Percentiles rank a stretch among this genome's conserved stretches.
These are phyloP conservation scores for Paspalum vaginatum DNA, from an alignment of 176 grass and related monocot species.

Conservation along the genomic window DNA sequence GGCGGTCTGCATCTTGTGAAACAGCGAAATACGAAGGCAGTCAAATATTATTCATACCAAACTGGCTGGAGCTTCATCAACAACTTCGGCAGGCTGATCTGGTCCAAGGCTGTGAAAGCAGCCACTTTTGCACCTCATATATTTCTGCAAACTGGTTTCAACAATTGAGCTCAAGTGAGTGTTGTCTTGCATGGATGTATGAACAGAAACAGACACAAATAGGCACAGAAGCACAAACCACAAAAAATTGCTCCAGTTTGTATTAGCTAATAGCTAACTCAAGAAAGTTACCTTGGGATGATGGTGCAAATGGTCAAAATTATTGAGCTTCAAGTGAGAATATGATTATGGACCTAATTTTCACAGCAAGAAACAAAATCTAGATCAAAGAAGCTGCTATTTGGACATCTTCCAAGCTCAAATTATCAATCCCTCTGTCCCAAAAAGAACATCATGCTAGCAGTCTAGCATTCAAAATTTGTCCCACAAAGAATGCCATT, in stretches of 20 bases:
- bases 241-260: constrained; percentile 9
- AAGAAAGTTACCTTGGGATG: constrained; percentile 11
- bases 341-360: not conserved
- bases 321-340: not conserved
- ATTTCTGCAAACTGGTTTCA: constrained; percentile 86
- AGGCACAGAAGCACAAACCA: not conserved
- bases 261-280: constrained; percentile 1
- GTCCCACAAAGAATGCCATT: no score
- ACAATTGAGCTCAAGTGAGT: constrained; percentile 12
- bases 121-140: constrained; percentile 92
- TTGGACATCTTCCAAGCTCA: not conserved
- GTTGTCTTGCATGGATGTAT: constrained; percentile 1
- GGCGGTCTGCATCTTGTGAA: constrained; percentile 11
- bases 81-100: constrained; percentile 91
- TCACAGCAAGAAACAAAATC: constrained; percentile 4
- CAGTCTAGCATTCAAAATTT: no score
- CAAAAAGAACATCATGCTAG: no score
- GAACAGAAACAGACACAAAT: not conserved
- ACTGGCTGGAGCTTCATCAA: constrained; percentile 77
- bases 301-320: constrained; percentile 5
- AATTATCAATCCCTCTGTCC: not conserved
- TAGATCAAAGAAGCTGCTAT: not conserved
- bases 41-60: constrained; percentile 56
- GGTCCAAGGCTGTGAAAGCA: constrained; percentile 83
- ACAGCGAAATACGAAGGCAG: constrained; percentile 8